A percentile compares a stretch with the other conserved stretches of the same genome.
phyloP scores from a whole-genome alignment of 1,284 basidiomycete species.

The Moniliella sp. region DNA sequence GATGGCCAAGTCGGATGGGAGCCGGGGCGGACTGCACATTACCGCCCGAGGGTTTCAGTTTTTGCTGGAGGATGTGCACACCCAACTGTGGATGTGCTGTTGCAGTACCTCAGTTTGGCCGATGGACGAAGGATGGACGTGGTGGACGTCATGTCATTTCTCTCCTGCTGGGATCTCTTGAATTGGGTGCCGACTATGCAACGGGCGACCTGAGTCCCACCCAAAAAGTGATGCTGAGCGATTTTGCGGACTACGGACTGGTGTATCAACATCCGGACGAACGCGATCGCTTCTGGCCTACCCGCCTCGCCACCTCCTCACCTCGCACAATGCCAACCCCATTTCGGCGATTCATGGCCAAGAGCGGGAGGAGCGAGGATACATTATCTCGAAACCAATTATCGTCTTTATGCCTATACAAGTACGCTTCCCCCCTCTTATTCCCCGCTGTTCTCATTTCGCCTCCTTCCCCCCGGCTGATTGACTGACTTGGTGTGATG shows the following conservation, averaged over 20 bases:
- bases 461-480: no score
- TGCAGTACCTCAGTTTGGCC: constrained; percentile 47
- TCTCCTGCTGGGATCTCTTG: constrained; percentile 39
- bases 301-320: constrained; percentile 87
- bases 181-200: constrained; percentile 44
- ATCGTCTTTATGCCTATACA: constrained; percentile 92
- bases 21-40: constrained; percentile 41
- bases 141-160: constrained; percentile 74
- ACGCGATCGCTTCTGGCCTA: constrained; percentile 53
- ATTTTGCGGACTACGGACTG: constrained; percentile 80
- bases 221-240: constrained; percentile 66
- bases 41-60: constrained; percentile 93
- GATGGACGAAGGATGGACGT: constrained; percentile 46
- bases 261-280: constrained; percentile 48
- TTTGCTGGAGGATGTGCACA: constrained; percentile 79
- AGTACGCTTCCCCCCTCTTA: constrained; percentile 39
- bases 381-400: constrained; percentile 96
- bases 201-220: constrained; percentile 57
- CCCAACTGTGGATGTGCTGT: constrained; percentile 83
- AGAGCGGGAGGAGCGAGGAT: constrained; percentile 43
- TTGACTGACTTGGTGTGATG: constrained; percentile 1
- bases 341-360: constrained; percentile 4
- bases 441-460: constrained; percentile 1
- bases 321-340: constrained; percentile 42
- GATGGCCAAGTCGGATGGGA: constrained; percentile 41